A percentile compares a stretch with the other conserved stretches of the same genome.
phyloP scores from a whole-genome alignment of 2,329 filamentous ascomycete species.

The Microdochium bolleyi region DNA sequence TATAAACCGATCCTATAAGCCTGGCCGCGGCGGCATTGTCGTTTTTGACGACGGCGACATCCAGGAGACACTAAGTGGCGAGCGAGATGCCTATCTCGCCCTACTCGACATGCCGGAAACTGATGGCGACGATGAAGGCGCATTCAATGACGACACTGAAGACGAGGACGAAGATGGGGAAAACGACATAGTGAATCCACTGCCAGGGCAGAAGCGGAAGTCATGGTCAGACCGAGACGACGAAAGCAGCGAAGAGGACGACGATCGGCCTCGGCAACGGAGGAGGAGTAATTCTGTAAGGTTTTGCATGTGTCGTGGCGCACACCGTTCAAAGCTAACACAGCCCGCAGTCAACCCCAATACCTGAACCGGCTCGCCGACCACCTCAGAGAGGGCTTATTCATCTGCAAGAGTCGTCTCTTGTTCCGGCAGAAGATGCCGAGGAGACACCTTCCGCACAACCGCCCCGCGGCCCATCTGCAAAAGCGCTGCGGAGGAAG shows the following conservation, averaged over 20 bases:
- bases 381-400: slow-evolving; percentile 53
- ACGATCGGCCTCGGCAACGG: slow-evolving; percentile 69
- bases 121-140: slow-evolving; percentile 62
- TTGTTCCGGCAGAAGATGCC: slow-evolving; percentile 38
- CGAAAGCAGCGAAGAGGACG: slow-evolving; percentile 64
- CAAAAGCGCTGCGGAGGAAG: slow-evolving; percentile 62
- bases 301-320: slow-evolving; percentile 9
- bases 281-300: slow-evolving; percentile 82
- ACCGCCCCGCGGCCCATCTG: slow-evolving; percentile 55
- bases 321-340: slow-evolving; percentile 29
- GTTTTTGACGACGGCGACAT: slow-evolving; percentile 97
- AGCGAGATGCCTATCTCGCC: slow-evolving; percentile 78
- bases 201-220: slow-evolving; percentile 64
- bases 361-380: slow-evolving; percentile 55
- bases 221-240: slow-evolving; percentile 66
- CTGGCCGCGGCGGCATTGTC: slow-evolving; percentile 79
- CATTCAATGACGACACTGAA: slow-evolving; percentile 48
- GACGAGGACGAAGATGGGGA: slow-evolving; percentile 40
- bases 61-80: slow-evolving; percentile 65
- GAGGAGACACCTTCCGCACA: slow-evolving; percentile 50
- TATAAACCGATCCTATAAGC: slow-evolving; percentile 63
- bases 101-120: slow-evolving; percentile 86
- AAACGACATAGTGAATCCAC: slow-evolving; percentile 10
- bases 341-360: slow-evolving; percentile 48
- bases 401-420: slow-evolving; percentile 39